These are phyloP conservation scores for Myriosclerotinia scirpicola DNA, from an alignment of 2,329 filamentous ascomycete species.

Conservation along the genomic window DNA sequence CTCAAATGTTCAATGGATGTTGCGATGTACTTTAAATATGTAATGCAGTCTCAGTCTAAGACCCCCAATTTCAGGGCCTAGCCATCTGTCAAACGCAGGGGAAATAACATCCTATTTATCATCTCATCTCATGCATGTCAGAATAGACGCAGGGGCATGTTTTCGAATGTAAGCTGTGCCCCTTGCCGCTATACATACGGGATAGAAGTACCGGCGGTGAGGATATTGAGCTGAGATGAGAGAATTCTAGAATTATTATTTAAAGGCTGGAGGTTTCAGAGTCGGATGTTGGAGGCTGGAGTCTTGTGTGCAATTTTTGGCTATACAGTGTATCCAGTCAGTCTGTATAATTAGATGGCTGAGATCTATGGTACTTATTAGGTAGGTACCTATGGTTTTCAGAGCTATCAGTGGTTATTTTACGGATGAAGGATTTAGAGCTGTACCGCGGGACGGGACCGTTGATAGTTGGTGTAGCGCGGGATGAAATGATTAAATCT, in stretches of 20 bases:
- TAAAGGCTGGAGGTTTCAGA: neutral
- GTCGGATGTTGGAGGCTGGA: neutral
- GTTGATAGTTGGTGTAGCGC: neutral
- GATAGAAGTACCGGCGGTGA: neutral
- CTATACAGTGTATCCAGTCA: too few species aligned
- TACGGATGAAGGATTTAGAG: neutral
- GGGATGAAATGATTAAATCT: neutral
- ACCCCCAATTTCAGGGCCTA: too few species aligned
- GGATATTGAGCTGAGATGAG: neutral
- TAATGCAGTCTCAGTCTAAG: neutral
- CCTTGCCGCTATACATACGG: slow-evolving; percentile 1
- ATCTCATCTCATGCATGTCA: slow-evolving; percentile 15
- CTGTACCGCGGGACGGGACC: neutral
- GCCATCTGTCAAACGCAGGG: slow-evolving; percentile 3
- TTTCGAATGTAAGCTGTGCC: neutral
- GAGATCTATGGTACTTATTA: neutral
- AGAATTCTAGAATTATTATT: neutral
- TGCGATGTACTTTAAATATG: too few species aligned
- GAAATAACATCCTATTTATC: neutral
- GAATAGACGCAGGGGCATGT: neutral
- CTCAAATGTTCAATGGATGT: too few species aligned
- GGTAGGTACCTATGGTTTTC: neutral
- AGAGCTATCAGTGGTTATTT: neutral
- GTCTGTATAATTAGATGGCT: neutral
- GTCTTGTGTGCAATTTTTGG: neutral